Conservation (phyloP, 495 filamentous ascomycete species). For the Podospora didyma region DNA sequence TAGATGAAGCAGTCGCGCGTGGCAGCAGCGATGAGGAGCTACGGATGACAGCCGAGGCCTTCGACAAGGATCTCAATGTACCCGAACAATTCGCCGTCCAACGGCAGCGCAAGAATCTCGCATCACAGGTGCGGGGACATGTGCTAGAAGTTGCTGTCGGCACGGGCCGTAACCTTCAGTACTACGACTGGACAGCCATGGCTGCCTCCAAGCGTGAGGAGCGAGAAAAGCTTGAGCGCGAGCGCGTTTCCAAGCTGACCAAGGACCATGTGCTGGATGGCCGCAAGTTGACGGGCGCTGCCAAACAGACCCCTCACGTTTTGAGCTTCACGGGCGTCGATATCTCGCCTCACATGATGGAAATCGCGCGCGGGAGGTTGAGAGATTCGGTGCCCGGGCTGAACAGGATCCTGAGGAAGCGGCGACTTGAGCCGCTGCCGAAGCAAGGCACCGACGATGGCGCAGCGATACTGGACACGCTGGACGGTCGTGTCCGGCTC, state of each 20-base stretch:
- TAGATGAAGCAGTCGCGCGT: constrained; percentile 4
- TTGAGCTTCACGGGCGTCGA: constrained; percentile 44
- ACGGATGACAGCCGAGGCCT: constrained; percentile 18
- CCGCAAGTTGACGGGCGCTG: constrained; percentile 1
- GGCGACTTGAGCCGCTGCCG: constrained; percentile 17
- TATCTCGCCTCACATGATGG: constrained; percentile 40
- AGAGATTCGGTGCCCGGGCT: constrained; percentile 31
- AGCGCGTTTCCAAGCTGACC: constrained; percentile 9
- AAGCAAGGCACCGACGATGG: constrained; percentile 14
- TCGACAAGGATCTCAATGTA: constrained; percentile 40
- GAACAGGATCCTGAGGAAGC: constrained; percentile 21
- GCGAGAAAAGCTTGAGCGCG: constrained; percentile 3
- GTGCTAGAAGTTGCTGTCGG: constrained; percentile 88
- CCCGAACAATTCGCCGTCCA: constrained; percentile 67
- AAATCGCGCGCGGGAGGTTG: constrained; percentile 35
- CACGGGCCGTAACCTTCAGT: constrained; percentile 82
- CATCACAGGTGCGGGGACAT: constrained; percentile 62
- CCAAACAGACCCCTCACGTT: constrained; percentile 11
- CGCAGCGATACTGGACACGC: constrained; percentile 25
- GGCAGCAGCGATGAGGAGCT: constrained; percentile 8
- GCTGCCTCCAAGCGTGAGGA: constrained; percentile 14
- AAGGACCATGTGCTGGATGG: constrained; percentile 1
- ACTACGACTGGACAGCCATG: constrained; percentile 55
- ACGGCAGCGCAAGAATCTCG: constrained; percentile 58
- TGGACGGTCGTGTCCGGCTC: constrained; percentile 32